phyloP scores from a whole-genome alignment of 768 basidiomycete genomes.

The Mycena alexandri region DNA sequence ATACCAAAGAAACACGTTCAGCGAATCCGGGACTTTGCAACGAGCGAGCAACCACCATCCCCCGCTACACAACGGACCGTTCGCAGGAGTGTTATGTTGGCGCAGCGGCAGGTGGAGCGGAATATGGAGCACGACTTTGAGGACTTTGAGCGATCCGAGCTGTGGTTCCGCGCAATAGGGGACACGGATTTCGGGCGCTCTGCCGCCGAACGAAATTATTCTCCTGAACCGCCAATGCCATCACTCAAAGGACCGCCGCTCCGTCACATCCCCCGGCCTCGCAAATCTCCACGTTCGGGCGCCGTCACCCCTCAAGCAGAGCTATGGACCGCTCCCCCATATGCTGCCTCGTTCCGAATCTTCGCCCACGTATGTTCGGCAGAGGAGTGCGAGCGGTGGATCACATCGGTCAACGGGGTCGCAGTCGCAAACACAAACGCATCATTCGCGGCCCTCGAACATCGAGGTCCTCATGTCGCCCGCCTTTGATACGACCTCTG shows the following conservation, averaged over 20 bases:
- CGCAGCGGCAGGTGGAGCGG: slow-evolving; percentile 87
- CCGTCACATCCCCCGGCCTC: slow-evolving; percentile 31
- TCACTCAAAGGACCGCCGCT: slow-evolving; percentile 25
- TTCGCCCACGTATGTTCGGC: slow-evolving; percentile 52
- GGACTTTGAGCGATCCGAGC: slow-evolving; percentile 87
- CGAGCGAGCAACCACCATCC: slow-evolving; percentile 59
- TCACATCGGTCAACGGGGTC: slow-evolving; percentile 54
- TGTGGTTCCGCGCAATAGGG: slow-evolving; percentile 91
- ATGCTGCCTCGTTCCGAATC: slow-evolving; percentile 51
- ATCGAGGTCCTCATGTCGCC: slow-evolving; percentile 90
- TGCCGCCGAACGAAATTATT: slow-evolving; percentile 28
- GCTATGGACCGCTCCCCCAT: slow-evolving; percentile 36
- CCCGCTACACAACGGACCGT: slow-evolving; percentile 65
- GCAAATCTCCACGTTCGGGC: slow-evolving; percentile 32
- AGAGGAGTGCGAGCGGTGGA: slow-evolving; percentile 55
- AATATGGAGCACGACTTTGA: slow-evolving; percentile 95
- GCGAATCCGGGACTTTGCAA: slow-evolving; percentile 76
- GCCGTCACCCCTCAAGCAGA: slow-evolving; percentile 33
- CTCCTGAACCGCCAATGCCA: slow-evolving; percentile 31
- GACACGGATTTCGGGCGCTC: slow-evolving; percentile 65
- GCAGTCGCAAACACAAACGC: slow-evolving; percentile 38
- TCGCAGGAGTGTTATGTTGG: slow-evolving; percentile 82
- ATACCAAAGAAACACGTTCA: slow-evolving; percentile 81
- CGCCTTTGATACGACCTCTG: slow-evolving; percentile 61
- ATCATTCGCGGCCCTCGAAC: slow-evolving; percentile 60